Percentiles rank a stretch among this genome's conserved stretches.
Conservation (phyloP, 345 rosid genomes). For the Clarkia xantiana region DNA sequence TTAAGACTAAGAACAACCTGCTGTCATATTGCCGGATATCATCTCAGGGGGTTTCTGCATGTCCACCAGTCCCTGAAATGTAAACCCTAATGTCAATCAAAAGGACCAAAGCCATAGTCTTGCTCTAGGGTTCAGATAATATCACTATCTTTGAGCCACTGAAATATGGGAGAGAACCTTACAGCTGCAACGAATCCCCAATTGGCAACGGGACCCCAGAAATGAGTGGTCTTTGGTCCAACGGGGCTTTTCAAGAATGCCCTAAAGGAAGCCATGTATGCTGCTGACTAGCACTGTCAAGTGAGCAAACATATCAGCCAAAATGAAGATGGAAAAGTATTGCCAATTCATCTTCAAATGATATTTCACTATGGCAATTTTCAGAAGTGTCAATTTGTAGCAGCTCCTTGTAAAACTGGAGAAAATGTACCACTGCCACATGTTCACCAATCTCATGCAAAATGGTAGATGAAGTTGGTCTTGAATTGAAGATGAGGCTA, state of each 20-base stretch:
- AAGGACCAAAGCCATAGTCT: neutral
- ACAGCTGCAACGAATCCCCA: slow-evolving; percentile 85
- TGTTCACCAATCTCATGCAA: no score
- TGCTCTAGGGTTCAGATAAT: no score
- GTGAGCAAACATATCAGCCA: no score
- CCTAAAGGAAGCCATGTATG: slow-evolving; percentile 50
- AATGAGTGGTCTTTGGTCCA: slow-evolving; percentile 82
- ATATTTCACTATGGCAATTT: no score
- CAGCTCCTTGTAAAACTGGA: no score
- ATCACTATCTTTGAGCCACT: neutral
- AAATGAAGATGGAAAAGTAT: no score
- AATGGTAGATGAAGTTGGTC: no score
- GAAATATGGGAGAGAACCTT: slow-evolving; percentile 18
- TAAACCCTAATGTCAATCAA: neutral
- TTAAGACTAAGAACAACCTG: slow-evolving; percentile 21
- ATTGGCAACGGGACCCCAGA: slow-evolving; percentile 84
- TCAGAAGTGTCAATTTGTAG: no score
- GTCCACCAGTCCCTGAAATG: slow-evolving; percentile 70
- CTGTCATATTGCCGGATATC: slow-evolving; percentile 85
- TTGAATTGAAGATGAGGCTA: no score
- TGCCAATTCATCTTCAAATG: no score
- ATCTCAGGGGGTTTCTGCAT: slow-evolving; percentile 82
- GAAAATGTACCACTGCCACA: no score
- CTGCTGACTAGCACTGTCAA: neutral
- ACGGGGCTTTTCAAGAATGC: slow-evolving; percentile 72